Conservation (phyloP, 2,329 filamentous ascomycete species). For the Ceratocystis variospora region DNA sequence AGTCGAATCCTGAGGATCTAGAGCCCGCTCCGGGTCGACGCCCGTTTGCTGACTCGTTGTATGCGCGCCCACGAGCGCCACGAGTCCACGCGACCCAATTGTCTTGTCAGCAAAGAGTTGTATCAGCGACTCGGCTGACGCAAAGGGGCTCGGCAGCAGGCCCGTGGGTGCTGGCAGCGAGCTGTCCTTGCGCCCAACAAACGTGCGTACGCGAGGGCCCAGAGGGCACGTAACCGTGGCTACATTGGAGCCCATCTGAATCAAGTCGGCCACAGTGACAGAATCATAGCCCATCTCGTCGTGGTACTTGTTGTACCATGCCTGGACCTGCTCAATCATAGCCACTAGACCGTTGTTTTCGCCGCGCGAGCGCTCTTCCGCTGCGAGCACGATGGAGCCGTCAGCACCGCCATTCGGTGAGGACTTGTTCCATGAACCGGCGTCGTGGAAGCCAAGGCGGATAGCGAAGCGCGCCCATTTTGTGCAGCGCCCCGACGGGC, state of each 20-base stretch:
- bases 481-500: constrained; percentile 30
- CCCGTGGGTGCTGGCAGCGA: constrained; percentile 28
- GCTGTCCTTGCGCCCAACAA: constrained; percentile 38
- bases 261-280: constrained; percentile 40
- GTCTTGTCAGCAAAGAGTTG: constrained; percentile 40
- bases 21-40: constrained; percentile 29
- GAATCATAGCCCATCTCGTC: constrained; percentile 23
- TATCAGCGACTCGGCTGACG: constrained; percentile 36
- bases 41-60: constrained; percentile 37
- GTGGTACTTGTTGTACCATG: constrained; percentile 30
- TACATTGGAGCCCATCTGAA: constrained; percentile 39
- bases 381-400: constrained; percentile 31
- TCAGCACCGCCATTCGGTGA: constrained; percentile 33
- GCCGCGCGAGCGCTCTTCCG: constrained; percentile 27
- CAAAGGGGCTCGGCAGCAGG: constrained; percentile 32
- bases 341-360: constrained; percentile 37
- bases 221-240: constrained; percentile 35
- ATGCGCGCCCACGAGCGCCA: constrained; percentile 43
- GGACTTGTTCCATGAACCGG: constrained; percentile 31
- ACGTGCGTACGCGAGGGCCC: constrained; percentile 36
- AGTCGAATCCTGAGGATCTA: constrained; percentile 38
- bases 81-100: constrained; percentile 36
- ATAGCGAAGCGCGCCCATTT: constrained; percentile 32
- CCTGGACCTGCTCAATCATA: constrained; percentile 30
- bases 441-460: constrained; percentile 37